Base-by-base conservation (phyloP, 306 rosid species). In the Cajanus cajan region DNA sequence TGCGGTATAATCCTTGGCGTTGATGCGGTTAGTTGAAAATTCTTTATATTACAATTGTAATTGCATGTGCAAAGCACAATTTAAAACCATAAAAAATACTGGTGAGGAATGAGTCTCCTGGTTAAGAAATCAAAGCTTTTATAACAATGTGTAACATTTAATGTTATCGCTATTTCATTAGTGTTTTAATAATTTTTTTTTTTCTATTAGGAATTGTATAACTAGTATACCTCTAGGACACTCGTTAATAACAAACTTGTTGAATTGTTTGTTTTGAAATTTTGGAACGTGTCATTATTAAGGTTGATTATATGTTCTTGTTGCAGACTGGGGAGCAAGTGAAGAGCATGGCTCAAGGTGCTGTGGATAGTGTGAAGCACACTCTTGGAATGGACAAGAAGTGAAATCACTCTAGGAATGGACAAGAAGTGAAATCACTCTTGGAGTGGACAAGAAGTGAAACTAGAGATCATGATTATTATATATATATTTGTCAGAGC, bases 371-470 rank as follows among this genome's bases (percentile, higher is more conserved):
- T 21, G 93, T 90, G 73, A 90, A 89, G 85, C 87, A 74, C 78
- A 87, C 91, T 36, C 89, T 90, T 4, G 96, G 96, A 6, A 84
- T 85, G 89, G 86, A 87, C 73, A 83, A 83, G 80, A 85, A 88
- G 2, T 85, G 83, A 85, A 67, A 10, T n/a, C 78, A 87, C 91
- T 36, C 89, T 90, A 4, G 96, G 96, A 6, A 84, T 85, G 89
- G 86, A 87, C 73, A 83, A 83, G 80, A n/a, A n/a, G n/a, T n/a
- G n/a, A n/a, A n/a, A n/a, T n/a, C 78, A 87, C 91, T 36, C 89
- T 90, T 4, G 96, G 96, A 6, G 82, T 85, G 89, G 86, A 87
- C 73, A 83, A 83, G 80, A 85, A 88, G 2, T 85, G 83, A 85
- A 67, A 10, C 40, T 21, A 22, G 3, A 6, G 28, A 7, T 15